Conservation (phyloP, 2,329 filamentous ascomycete species). For the Fusarium sp. region DNA sequence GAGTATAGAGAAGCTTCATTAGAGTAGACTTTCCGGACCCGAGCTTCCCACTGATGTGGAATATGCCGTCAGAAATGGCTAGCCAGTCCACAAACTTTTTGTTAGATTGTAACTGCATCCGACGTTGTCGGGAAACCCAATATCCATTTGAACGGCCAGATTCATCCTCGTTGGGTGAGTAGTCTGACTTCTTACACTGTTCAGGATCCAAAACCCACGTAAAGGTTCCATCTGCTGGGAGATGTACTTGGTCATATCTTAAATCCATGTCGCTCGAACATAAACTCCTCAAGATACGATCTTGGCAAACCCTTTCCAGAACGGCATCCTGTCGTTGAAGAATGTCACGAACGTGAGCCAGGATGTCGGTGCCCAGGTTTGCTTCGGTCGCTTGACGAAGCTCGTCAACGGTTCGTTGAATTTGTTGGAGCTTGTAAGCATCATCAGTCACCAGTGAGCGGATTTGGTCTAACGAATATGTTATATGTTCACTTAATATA, state of each 20-base stretch:
- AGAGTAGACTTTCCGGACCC: background rate
- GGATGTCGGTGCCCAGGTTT: fast-evolving
- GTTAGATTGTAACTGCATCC: background rate
- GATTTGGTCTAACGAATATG: fast-evolving
- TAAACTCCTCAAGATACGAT: background rate
- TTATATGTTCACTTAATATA: fast-evolving
- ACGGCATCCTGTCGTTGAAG: background rate
- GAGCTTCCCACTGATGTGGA: background rate
- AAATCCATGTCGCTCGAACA: background rate
- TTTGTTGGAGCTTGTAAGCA: fast-evolving
- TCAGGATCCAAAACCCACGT: background rate
- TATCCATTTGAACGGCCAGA: fast-evolving
- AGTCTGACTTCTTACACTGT: fast-evolving
- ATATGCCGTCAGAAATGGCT: fast-evolving
- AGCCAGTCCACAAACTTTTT: background rate
- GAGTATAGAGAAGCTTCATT: background rate
- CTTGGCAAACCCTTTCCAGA: background rate
- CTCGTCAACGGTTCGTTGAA: fast-evolving
- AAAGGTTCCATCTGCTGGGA: background rate
- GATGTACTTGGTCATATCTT: background rate
- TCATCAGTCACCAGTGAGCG: fast-evolving
- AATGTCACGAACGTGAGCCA: fast-evolving
- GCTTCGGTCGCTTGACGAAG: background rate
- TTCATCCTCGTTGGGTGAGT: fast-evolving
- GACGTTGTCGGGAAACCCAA: background rate